Percentiles rank a stretch among this genome's conserved stretches.
Conservation (phyloP, 2,329 filamentous ascomycete genomes). For the Pseudocercospora macadamiae region DNA sequence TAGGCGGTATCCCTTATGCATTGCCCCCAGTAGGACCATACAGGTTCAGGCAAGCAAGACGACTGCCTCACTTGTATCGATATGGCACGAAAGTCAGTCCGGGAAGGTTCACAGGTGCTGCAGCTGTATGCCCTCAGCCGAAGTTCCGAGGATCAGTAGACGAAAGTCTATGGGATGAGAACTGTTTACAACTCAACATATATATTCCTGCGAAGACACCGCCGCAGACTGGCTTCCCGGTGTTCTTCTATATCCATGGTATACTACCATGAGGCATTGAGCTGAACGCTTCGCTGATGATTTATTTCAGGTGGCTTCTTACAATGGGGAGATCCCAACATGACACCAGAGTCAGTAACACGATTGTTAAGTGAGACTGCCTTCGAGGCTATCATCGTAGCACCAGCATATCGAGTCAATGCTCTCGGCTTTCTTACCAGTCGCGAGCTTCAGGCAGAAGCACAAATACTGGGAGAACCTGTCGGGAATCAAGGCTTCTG, state of each 20-base stretch:
- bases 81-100: constrained; percentile 56
- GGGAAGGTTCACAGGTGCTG: constrained; percentile 47
- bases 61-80: constrained; percentile 51
- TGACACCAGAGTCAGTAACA: constrained; percentile 43
- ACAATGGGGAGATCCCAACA: constrained; percentile 58
- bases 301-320: constrained; percentile 51
- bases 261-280: not conserved
- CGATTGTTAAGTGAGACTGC: constrained; percentile 54
- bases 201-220: constrained; percentile 57
- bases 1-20: constrained; percentile 60
- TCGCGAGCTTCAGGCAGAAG: constrained; percentile 50
- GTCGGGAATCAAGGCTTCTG: constrained; percentile 59
- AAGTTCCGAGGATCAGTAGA: constrained; percentile 32
- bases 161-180: constrained; percentile 52
- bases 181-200: constrained; percentile 61
- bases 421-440: constrained; percentile 60
- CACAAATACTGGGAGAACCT: constrained; percentile 41
- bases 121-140: constrained; percentile 57
- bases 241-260: constrained; percentile 60
- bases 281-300: constrained; percentile 26
- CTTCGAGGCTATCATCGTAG: constrained; percentile 56
- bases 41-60: constrained; percentile 54
- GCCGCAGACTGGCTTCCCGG: constrained; percentile 56
- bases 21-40: constrained; percentile 52
- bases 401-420: constrained; percentile 61